Base-by-base conservation (phyloP, 169 alveolate genomes). In the Cryptosporidium muris region DNA sequence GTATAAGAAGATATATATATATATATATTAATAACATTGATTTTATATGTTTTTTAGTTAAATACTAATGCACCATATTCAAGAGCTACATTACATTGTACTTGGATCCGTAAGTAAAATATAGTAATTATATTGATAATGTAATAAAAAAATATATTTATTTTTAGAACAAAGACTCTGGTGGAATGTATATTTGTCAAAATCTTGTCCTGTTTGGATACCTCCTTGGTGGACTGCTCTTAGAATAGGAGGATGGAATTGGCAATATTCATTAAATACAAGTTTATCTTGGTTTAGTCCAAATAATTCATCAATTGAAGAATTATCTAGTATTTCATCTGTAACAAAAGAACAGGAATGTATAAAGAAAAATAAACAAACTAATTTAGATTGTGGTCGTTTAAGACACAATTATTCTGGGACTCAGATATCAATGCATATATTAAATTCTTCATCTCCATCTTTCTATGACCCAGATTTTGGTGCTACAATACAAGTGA, bases 211-310 rank as follows among this genome's bases (percentile, higher is more conserved):
- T 1, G 36, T 74, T 45, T 74, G 85, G 85, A 58, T 74, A 25
- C 85, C 85, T 8, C 85, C 85, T 5, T 74, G 85, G 85, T 74
- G 85, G 85, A 74, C 85, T 9, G 85, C 68, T 8, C 60, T 74
- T 34, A 74, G 68, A 60, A 74, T 74, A 58, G 85, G 85, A n/a
- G 85, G 85, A 8, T 74, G 85, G 85, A 74, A 74, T 64, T 74
- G 85, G 85, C 85, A 74, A 37, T 74, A 74, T 58, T 74, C 85
- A 16, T 42, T 74, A 3, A 64, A 49, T 34, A 68, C 60, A 58
- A 68, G 60, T 7, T n/a, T 74, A 43, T 74, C 85, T 36, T 74
- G 85, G 85, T 74, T 74, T 42, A 74, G 85, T 9, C 85, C 85
- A 56, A 74, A 54, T 3, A 68, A 74, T 11, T 74, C 54, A 11